Evolutionary conservation across 306 rosid species (phyloP), one percentile per base, ranked within the genome.

Genomic region (cucumber (Cucumis sativus)): DNA sequence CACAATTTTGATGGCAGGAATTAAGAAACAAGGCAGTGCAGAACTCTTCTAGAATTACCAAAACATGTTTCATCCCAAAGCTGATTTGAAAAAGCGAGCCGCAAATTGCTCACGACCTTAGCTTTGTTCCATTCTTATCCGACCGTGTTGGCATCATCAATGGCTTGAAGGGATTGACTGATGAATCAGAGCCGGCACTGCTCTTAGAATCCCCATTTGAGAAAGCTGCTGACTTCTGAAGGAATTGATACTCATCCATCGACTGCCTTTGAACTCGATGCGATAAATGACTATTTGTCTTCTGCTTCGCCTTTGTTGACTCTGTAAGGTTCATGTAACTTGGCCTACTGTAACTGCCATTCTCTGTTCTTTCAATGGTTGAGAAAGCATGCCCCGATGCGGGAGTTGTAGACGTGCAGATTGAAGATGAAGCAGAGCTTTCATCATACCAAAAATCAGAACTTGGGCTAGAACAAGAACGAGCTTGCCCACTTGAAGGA

Each of bases 401-500:
- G 2, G 98, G 99, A 25, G 99, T 88, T 65, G 89, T 74, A 13
- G 97, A 91, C 28, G 99, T 91, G 84, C 96, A 91, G 67, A 96
- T 81, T 20, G 99, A 95, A 39, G 99, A 92, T 33, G 98, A 90
- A 45, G 92, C 96, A 56, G 97, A 91, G 86, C 98, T 92, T 87
- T 90, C 97, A 66, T 92, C 99, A 9, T 86, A 86, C 56, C 84
- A 84, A 70, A 90, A 91, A 70, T 95, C 99, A 0, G 98, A 96
- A 87, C 93, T 92, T 3, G 99, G 99, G 85, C 99, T 96, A 2
- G 99, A 89, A 17, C 95, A 94, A 13, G 96, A 92, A 49, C 96
- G 92, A 5, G 82, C 87, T 80, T 90, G 97, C 7, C 88, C 89
- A 23, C 81, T 23, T 33, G 80, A 86, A 4, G 92, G 91, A 57